Percentiles rank a stretch among this genome's conserved stretches.
Evolutionary conservation across 164 flowering plant species (phyloP).

Genomic region (Saururus chinensis): DNA sequence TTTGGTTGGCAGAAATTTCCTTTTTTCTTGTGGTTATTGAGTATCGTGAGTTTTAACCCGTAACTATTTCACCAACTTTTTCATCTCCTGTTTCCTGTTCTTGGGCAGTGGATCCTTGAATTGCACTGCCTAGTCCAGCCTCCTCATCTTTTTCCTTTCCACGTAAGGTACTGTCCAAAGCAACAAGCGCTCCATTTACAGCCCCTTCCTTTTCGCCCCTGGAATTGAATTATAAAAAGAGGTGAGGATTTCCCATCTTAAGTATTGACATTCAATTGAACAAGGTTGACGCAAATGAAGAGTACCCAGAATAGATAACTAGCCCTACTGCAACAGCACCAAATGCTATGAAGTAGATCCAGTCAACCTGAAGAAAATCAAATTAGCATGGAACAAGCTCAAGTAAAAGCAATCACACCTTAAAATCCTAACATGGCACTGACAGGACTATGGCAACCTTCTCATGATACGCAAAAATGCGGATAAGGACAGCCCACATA

Average conservation of each 20-base stretch:
- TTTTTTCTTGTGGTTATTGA: too few relatives aligned
- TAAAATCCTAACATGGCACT: not conserved
- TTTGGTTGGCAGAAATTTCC: too few relatives aligned
- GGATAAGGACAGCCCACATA: slow-evolving; percentile 92
- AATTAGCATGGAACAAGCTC: not conserved
- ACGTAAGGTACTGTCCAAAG: not conserved
- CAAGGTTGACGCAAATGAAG: not conserved
- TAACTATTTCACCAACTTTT: too few relatives aligned
- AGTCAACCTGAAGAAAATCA: not conserved
- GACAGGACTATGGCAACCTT: slow-evolving; percentile 26
- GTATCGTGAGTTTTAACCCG: too few relatives aligned
- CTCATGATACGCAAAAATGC: slow-evolving; percentile 72
- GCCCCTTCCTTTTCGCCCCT: not conserved
- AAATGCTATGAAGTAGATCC: slow-evolving; percentile 2
- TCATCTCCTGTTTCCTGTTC: not conserved
- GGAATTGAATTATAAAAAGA: not conserved
- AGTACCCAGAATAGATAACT: not conserved
- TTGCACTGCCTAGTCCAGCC: not conserved
- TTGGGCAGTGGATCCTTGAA: not conserved
- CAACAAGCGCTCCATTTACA: not conserved
- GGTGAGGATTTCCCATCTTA: not conserved
- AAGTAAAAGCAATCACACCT: not conserved
- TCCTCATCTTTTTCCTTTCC: not conserved
- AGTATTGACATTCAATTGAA: too few relatives aligned
- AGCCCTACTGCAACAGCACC: slow-evolving; percentile 3